Conservation (phyloP, 805 yeast species). For the Nematodospora valgi region DNA sequence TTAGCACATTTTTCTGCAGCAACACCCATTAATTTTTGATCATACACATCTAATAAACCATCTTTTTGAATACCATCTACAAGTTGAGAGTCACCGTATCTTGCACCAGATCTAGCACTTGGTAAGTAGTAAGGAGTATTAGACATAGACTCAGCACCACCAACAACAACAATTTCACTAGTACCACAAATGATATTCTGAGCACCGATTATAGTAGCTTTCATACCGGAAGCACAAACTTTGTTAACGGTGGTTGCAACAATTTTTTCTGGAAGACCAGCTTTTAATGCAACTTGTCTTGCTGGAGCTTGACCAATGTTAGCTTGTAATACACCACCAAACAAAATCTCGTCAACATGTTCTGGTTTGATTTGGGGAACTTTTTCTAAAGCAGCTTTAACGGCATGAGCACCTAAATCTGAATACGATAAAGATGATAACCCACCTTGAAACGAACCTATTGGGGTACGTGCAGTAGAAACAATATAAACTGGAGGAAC, state of each 20-base stretch:
- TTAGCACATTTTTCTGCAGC: conserved; percentile 96
- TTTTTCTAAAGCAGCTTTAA: conserved; percentile 78
- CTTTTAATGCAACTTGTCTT: conserved; percentile 89
- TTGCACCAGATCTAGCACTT: conserved; percentile 79
- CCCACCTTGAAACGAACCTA: conserved; percentile 90
- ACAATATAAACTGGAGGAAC: conserved; percentile 72
- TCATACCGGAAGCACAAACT: conserved; percentile 96
- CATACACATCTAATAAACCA: conserved; percentile 92
- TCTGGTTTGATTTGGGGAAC: conserved; percentile 77
- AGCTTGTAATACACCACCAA: conserved; percentile 91
- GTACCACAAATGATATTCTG: conserved; percentile 84
- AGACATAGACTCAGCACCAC: conserved; percentile 98
- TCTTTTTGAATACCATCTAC: conserved; percentile 91
- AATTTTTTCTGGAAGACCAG: conserved; percentile 78
- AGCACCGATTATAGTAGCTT: conserved; percentile 85
- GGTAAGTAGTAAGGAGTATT: conserved; percentile 93
- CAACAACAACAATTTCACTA: conserved; percentile 92
- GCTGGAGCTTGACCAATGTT: conserved; percentile 98
- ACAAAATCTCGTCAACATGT: conserved; percentile 83
- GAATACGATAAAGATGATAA: conserved; percentile 71
- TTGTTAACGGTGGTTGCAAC: conserved; percentile 92
- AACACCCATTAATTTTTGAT: conserved; percentile 87
- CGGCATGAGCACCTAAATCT: conserved; percentile 92
- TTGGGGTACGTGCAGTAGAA: conserved; percentile 89
- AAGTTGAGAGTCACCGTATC: conserved; percentile 77